Evolutionary conservation across 169 alveolate species (phyloP), one percentile per base, ranked within the genome.

Genomic region (Neospora caninum): DNA sequence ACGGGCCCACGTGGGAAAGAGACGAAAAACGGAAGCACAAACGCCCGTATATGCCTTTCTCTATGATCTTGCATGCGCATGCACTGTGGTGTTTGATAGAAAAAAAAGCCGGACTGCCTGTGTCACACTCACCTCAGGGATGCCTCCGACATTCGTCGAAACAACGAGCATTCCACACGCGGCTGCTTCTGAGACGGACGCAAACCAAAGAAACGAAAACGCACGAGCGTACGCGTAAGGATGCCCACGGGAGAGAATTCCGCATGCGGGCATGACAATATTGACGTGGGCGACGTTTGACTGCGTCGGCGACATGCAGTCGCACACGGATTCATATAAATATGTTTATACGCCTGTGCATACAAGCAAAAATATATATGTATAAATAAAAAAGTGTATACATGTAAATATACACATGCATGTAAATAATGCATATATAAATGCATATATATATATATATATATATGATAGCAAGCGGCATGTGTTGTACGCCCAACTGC

Each of bases 61-160:
- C n/a, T n/a, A n/a, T n/a, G n/a, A n/a, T n/a, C n/a, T n/a, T n/a
- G n/a, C n/a, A 49, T 4, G 4, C 4, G 58, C 4, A 49, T 49
- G 58, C 58, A 49, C 22, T 7, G 4, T 4, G 58, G 22, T 49
- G 4, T 49, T 49, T 49, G 58, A 49, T n/a, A n/a, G 58, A 49
- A 49, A 49, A 49, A 4, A 13, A 4, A 49, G 4, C 58, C 13
- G 58, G 13, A 49, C 58, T 49, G 58, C 58, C 4, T 49, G 58
- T 13, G 58, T n/a, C n/a, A 13, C 58, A 49, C 87, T 25, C n/a
- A 97, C 98, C 91, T 99, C 99, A 0, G 99, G 99, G 0, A 99
- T 98, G 7, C 99, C 99, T 25, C 99, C 99, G 31, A 99, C 99
- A 95, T 98, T 97, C 38, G 99, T 99, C 1, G 99, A 97, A 18